Percentiles rank a stretch among this genome's conserved stretches.
phyloP scores from a whole-genome alignment of 345 rosid genomes.

The Murraya koenigii region DNA sequence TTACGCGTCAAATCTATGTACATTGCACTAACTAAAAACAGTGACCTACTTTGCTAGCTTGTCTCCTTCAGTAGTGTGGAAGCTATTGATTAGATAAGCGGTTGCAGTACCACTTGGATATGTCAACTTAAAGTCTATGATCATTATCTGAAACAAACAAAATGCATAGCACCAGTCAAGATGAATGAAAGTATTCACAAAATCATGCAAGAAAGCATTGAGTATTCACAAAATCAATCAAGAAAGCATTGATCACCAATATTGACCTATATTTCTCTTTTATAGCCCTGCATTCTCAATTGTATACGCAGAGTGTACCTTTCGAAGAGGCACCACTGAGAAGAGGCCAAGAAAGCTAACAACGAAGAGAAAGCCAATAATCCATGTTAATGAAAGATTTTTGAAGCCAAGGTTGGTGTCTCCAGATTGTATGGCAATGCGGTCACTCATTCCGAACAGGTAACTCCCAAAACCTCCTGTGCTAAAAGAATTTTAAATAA shows the following conservation, averaged over 20 bases:
- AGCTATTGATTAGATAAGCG: constrained; percentile 77
- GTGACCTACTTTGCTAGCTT: constrained; percentile 63
- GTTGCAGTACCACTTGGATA: constrained; percentile 93
- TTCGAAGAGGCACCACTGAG: constrained; percentile 72
- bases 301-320: constrained; percentile 39
- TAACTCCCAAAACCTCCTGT: constrained; percentile 84
- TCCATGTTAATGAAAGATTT: constrained; percentile 63
- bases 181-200: background rate
- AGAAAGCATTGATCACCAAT: background rate
- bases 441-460: constrained; percentile 70
- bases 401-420: constrained; percentile 37
- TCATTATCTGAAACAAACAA: constrained; percentile 55
- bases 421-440: constrained; percentile 48
- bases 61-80: constrained; percentile 77
- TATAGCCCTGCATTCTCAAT: background rate
- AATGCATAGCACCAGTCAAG: background rate
- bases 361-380: constrained; percentile 74
- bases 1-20: background rate
- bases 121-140: constrained; percentile 65
- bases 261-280: background rate
- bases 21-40: background rate
- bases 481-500: background rate
- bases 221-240: too few relatives aligned
- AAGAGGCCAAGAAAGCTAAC: constrained; percentile 92
- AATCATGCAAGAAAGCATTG: background rate